Base-by-base conservation (phyloP, 768 basidiomycete species). In the Daedalea quercina region DNA sequence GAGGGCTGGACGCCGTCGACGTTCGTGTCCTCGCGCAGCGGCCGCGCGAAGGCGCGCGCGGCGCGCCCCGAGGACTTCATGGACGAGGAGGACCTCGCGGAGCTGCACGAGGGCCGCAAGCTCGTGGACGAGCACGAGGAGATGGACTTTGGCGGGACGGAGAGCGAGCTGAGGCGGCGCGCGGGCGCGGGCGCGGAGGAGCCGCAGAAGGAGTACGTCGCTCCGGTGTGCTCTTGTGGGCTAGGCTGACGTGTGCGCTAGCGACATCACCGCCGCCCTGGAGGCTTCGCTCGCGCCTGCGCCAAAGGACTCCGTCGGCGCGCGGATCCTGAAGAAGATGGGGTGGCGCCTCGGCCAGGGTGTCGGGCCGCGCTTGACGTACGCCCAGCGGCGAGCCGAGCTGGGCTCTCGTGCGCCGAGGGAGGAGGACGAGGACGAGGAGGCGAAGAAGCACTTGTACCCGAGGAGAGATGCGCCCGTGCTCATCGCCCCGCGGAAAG, bases 1-100 rank as follows among this genome's bases (percentile, higher is more conserved):
- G 94, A 98, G 80, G 94, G 95, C 83, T 99, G 94, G 94, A 68
- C 91, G 8, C 96, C 96, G 0, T 79, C 87, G 31, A 90, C 90
- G 2, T 99, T 98, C 68, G 84, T 90, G 13, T 97, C 95, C 0
- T 96, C 94, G 7, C 80, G 94, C 28, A 69, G 65, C 25, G 87
- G 90, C 42, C 81, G 94, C 45, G 81, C 81, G 44, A 85, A 85
- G 65, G 68, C 78, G 59, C 76, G 79, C 60, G 70, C 69, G 2
- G 69, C 76, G n/a, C 76, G 77, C 28, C 86, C 92, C 0, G 91
- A 95, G 68, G 93, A 96, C 65, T 98, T 91, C 65, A 98, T 99
- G 96, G 96, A 99, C 70, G 96, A 97, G 41, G 96, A 99, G 69
- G 96, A 98, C 66, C 73, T 97, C 15, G 83, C 88, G 43, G 91